Evolutionary conservation across 176 grass and related monocot species (phyloP), one percentile per base, ranked within the genome.

Genomic region (Avena sativa): DNA sequence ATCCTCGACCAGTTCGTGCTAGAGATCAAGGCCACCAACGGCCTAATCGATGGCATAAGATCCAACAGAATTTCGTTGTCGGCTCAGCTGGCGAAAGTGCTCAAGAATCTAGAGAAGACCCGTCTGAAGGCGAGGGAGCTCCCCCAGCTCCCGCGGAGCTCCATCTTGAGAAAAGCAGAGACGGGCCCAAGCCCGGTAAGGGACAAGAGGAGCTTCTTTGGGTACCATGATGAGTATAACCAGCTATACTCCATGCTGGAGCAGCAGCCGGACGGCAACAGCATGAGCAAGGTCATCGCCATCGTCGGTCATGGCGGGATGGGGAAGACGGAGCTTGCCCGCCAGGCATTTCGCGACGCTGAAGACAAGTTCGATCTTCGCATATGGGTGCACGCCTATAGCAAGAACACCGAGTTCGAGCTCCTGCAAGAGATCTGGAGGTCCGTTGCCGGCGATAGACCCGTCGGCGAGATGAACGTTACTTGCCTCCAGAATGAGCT

Each of bases 321-420:
- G 36, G 78, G 78, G 38, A 80, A 80, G 57, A 80, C 78, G 7
- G 78, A 62, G 78, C 78, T 80, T 26, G 78, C 58, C 47, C 78
- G 78, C 11, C 10, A 7, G 56, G 77, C 0, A 3, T 79, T 16
- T 13, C 11, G 36, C 12, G 9, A 47, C 1, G 4, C 15, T 9
- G 0, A 23, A 38, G 17, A 2, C 34, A 34, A 34, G 14, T 80
- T 80, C 4, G 34, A n/a, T 17, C 57, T 63, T n/a, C 1, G 11
- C 36, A 63, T 80, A 23, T 80, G 78, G 78, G 57, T 26, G 8
- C 60, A 23, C 20, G 78, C 65, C 65, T 68, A 68, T 7, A 32
- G 15, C 30, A 68, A 68, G 65, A 34, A 34, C 5, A 68, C 30
- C 0, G 65, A 68, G 2, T 12, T 26, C 10, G 65, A 68, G 1